Evolutionary conservation across 345 rosid species (phyloP).

Genomic region (Arabidopsis thaliana): TAIR10.1 NC_003074.8:18940001-18940500

Average conservation of each 20-base stretch:
- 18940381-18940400: neutral
- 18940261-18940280: conserved; percentile 14
- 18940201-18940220: conserved; percentile 89
- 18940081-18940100: neutral
- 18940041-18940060: neutral
- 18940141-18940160: conserved; percentile 96
- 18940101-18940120: neutral
- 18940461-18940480: neutral
- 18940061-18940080: conserved; percentile 4
- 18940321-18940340: neutral
- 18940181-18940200: conserved; percentile 81
- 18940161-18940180: conserved; percentile 97
- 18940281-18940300: neutral
- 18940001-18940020: conserved; percentile 58
- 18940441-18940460: neutral
- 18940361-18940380: conserved; percentile 27
- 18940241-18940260: conserved; percentile 20
- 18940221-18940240: conserved; percentile 61
- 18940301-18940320: conserved; percentile 29
- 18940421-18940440: neutral
- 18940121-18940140: neutral
- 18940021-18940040: conserved; percentile 30
- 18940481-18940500: neutral
- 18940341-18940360: neutral
- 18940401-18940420: conserved; percentile 34